These are phyloP conservation scores for Cryptosporidium baileyi DNA, from an alignment of 169 alveolate species.

Conservation along the genomic window DNA sequence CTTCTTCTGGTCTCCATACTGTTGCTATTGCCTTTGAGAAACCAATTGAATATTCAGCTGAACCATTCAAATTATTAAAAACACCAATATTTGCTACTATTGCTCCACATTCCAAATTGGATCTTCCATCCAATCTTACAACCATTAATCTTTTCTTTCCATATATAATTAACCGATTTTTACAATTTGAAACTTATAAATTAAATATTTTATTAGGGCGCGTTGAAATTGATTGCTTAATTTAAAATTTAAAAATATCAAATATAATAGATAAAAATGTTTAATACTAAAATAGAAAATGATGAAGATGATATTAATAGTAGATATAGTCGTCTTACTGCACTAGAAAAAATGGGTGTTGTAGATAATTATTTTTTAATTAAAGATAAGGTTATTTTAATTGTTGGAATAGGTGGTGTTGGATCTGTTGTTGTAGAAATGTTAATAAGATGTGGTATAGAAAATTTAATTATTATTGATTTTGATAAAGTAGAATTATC, in stretches of 20 bases:
- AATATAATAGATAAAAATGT: background rate
- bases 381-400: constrained; percentile 81
- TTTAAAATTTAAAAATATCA: background rate
- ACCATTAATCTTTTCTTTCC: too few species aligned
- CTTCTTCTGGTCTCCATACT: constrained; percentile 64
- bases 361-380: constrained; percentile 87
- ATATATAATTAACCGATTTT: too few species aligned
- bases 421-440: constrained; percentile 96
- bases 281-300: background rate
- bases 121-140: constrained; percentile 51
- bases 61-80: constrained; percentile 45
- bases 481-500: constrained; percentile 94
- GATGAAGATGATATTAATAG: constrained; percentile 41
- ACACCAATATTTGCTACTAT: constrained; percentile 13
- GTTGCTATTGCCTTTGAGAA: constrained; percentile 34
- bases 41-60: constrained; percentile 61
- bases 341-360: constrained; percentile 94
- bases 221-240: too few species aligned
- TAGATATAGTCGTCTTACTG: constrained; percentile 89
- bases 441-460: constrained; percentile 95
- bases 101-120: constrained; percentile 44
- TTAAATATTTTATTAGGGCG: too few species aligned
- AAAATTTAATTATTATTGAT: constrained; percentile 91
- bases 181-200: too few species aligned
- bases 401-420: constrained; percentile 96